phyloP scores from a whole-genome alignment of 148 eudicot genomes.

The Chenopodium berlandieri region DNA sequence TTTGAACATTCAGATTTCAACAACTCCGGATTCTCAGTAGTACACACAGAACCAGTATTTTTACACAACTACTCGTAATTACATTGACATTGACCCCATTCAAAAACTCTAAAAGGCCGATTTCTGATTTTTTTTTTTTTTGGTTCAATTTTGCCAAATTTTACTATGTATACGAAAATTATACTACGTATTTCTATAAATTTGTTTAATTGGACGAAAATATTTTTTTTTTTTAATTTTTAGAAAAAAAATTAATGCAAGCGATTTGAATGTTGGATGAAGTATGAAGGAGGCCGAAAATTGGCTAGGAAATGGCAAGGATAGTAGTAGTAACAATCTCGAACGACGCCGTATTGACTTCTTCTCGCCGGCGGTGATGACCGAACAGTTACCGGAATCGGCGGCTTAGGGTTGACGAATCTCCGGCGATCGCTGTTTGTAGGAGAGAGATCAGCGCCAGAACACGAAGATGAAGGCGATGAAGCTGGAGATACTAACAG shows the following conservation, averaged over 20 bases:
- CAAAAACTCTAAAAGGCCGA: constrained; percentile 20
- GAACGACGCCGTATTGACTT: constrained; percentile 18
- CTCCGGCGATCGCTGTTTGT: constrained; percentile 24
- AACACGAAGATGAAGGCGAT: constrained; percentile 33
- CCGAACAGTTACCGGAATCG: neutral
- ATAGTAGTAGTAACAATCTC: constrained; percentile 19
- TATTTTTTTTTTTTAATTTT: neutral
- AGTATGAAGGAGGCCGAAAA: constrained; percentile 19
- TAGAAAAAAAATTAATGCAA: constrained; percentile 17
- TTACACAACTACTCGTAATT: constrained; percentile 21
- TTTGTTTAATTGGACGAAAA: neutral
- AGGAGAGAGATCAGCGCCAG: constrained; percentile 28
- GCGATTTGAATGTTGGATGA: constrained; percentile 23
- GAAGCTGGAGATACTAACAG: constrained; percentile 7
- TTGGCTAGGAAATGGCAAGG: constrained; percentile 33
- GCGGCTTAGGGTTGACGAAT: constrained; percentile 4
- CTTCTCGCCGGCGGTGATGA: constrained; percentile 26
- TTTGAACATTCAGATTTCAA: constrained; percentile 15
- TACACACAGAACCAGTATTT: neutral
- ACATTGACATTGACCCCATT: constrained; percentile 25
- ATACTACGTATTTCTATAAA: no score
- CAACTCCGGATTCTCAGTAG: constrained; percentile 20
- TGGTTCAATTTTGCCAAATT: neutral
- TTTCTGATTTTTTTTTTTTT: neutral
- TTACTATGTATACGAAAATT: neutral